Evolutionary conservation across 2,329 filamentous ascomycete genomes (phyloP).

Genomic region (Trichoderma arundinaceum): DNA sequence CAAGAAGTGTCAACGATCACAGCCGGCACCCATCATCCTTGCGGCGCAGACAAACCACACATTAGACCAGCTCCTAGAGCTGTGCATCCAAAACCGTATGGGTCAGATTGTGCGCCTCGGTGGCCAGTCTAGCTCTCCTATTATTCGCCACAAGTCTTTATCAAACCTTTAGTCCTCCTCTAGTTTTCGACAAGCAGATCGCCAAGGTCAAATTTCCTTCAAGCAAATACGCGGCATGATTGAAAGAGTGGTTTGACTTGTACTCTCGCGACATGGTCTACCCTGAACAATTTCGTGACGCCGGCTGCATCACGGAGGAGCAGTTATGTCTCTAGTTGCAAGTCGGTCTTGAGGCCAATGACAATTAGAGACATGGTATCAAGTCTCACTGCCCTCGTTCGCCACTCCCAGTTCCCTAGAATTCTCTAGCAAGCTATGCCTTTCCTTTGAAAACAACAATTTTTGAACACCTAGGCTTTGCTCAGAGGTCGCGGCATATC

Average conservation of each 20-base stretch:
- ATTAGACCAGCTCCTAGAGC: slow-evolving; percentile 77
- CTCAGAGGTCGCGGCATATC: too few species aligned
- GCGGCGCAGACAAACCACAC: slow-evolving; percentile 92
- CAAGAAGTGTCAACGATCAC: slow-evolving; percentile 52
- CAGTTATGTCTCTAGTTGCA: slow-evolving; percentile 69
- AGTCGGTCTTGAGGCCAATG: too few species aligned
- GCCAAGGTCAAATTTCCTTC: slow-evolving; percentile 30
- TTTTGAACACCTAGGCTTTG: too few species aligned
- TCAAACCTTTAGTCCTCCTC: slow-evolving; percentile 60
- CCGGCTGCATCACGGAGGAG: slow-evolving; percentile 63
- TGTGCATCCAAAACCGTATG: slow-evolving; percentile 58
- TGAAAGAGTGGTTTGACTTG: slow-evolving; percentile 24
- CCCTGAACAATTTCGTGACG: slow-evolving; percentile 57
- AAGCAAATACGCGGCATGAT: slow-evolving; percentile 32
- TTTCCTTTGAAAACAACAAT: too few species aligned
- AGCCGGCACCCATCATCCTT: slow-evolving; percentile 70
- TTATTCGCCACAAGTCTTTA: slow-evolving; percentile 69
- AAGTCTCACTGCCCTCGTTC: too few species aligned
- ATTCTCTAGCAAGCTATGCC: too few species aligned
- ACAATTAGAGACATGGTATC: too few species aligned
- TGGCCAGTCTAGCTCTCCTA: slow-evolving; percentile 67
- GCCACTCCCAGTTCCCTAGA: too few species aligned
- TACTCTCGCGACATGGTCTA: slow-evolving; percentile 56
- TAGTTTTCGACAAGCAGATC: slow-evolving; percentile 25
- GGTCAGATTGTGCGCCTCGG: slow-evolving; percentile 66